Conservation (phyloP, 331 rosid species). For the Pyrus hybrid region DNA sequence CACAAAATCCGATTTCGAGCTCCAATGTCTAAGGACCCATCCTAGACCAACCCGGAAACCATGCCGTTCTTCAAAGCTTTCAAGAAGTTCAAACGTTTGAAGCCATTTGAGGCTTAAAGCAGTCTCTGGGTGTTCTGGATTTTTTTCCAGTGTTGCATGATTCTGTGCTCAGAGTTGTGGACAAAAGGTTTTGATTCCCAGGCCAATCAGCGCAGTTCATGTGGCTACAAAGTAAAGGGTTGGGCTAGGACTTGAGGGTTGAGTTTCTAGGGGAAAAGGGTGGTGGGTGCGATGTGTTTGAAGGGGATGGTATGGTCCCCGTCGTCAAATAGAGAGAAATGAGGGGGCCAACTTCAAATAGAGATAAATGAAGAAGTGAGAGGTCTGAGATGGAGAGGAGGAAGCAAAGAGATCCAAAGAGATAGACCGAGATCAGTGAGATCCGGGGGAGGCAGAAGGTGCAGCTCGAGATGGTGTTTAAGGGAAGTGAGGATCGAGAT, state of each 20-base stretch:
- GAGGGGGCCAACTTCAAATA: too few species aligned
- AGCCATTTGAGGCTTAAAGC: constrained; percentile 34
- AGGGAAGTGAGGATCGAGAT: too few species aligned
- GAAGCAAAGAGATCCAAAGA: too few species aligned
- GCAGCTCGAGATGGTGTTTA: too few species aligned
- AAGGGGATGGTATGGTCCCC: constrained; percentile 27
- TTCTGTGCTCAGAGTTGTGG: constrained; percentile 34
- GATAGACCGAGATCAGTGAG: too few species aligned
- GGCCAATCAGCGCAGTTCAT: constrained; percentile 35
- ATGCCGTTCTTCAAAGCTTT: constrained; percentile 38
- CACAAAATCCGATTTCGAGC: constrained; percentile 2
- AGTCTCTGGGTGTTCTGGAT: constrained; percentile 57
- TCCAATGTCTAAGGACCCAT: constrained; percentile 36
- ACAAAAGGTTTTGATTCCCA: constrained; percentile 29
- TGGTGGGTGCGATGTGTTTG: constrained; percentile 55
- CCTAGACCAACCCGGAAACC: constrained; percentile 30
- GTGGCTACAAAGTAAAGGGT: constrained; percentile 41
- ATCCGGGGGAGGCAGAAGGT: too few species aligned
- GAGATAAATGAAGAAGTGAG: too few species aligned
- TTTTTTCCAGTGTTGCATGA: constrained; percentile 33
- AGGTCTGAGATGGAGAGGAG: too few species aligned
- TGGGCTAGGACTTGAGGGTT: constrained; percentile 25
- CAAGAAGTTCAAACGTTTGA: constrained; percentile 45
- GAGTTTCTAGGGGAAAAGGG: constrained; percentile 51
- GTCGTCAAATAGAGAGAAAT: too few species aligned